Evolutionary conservation across 352 stramenopile species (phyloP).

Genomic region (Phytophthora capsici): DNA sequence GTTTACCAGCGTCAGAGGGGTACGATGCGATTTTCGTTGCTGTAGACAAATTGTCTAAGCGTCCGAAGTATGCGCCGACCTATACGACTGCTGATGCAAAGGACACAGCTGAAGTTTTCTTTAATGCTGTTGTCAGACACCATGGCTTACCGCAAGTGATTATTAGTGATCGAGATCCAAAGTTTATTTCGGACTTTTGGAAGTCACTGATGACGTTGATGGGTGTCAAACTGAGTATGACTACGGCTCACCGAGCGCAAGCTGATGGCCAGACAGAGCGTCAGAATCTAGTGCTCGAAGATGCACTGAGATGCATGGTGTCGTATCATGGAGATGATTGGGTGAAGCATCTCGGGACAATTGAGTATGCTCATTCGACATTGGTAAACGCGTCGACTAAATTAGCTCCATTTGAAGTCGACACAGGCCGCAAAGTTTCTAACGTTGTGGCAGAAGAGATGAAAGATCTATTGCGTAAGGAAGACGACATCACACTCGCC

Average conservation of each 20-base stretch:
- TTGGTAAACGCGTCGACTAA: slow-evolving; percentile 8
- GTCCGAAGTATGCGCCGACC: slow-evolving; percentile 22
- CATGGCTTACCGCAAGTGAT: slow-evolving; percentile 19
- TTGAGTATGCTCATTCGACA: slow-evolving; percentile 30
- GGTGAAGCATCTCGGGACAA: slow-evolving; percentile 11
- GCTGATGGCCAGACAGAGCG: slow-evolving; percentile 24
- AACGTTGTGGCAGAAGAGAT: slow-evolving; percentile 9
- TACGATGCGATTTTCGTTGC: slow-evolving; percentile 29
- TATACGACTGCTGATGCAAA: slow-evolving; percentile 23
- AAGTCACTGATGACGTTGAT: slow-evolving; percentile 22
- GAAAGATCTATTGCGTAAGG: slow-evolving; percentile 1
- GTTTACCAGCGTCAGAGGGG: slow-evolving; percentile 25
- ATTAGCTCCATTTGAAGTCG: slow-evolving; percentile 18
- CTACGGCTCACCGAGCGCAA: slow-evolving; percentile 22
- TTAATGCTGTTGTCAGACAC: slow-evolving; percentile 21
- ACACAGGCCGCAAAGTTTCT: slow-evolving; percentile 16
- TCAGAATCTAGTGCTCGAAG: slow-evolving; percentile 20
- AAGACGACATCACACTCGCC: slow-evolving; percentile 5
- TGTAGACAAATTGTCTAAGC: slow-evolving; percentile 38
- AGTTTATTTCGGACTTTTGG: slow-evolving; percentile 29
- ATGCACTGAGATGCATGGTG: slow-evolving; percentile 22
- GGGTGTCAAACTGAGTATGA: slow-evolving; percentile 26
- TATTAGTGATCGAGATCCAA: slow-evolving; percentile 28
- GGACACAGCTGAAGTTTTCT: slow-evolving; percentile 15
- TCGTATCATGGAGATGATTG: slow-evolving; percentile 22